Percentiles rank a stretch among this genome's conserved stretches.
These are phyloP conservation scores for Monosporascus sp. DNA, from an alignment of 2,329 filamentous ascomycete genomes.

Conservation along the genomic window DNA sequence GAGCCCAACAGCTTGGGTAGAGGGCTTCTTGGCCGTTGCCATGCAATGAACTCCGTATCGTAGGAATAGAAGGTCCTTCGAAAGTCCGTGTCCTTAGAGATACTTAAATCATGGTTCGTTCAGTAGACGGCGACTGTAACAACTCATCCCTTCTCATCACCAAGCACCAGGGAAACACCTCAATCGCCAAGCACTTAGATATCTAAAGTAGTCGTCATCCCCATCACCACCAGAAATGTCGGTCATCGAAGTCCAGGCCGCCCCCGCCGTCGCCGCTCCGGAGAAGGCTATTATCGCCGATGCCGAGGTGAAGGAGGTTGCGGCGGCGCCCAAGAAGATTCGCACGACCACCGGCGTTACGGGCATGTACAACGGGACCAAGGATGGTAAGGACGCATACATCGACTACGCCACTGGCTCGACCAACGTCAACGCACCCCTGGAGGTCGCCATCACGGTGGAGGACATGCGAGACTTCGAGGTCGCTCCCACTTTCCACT, in stretches of 20 bases:
- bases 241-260: not conserved
- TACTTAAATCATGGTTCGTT: not conserved
- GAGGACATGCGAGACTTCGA: conserved; percentile 19
- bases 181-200: not conserved
- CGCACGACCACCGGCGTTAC: not conserved
- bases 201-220: not conserved
- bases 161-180: not conserved
- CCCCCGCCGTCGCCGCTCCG: not conserved
- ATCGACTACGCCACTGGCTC: conserved; percentile 21
- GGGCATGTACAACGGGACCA: conserved; percentile 25
- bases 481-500: conserved; percentile 13
- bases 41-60: not conserved
- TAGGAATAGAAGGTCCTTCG: not conserved
- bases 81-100: not conserved
- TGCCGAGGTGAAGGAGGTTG: not conserved
- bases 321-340: not conserved
- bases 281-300: not conserved
- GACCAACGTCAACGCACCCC: conserved; percentile 21
- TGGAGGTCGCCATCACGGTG: conserved; percentile 21
- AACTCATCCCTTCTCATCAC: not conserved
- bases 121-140: not conserved
- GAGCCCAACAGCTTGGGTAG: not conserved
- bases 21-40: not conserved
- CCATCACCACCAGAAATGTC: not conserved
- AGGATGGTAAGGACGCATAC: conserved; percentile 17